Percentiles rank a stretch among this genome's conserved stretches.
These are phyloP conservation scores for Monosporascus sp. DNA, from an alignment of 2,329 filamentous ascomycete species.

Conservation along the genomic window DNA sequence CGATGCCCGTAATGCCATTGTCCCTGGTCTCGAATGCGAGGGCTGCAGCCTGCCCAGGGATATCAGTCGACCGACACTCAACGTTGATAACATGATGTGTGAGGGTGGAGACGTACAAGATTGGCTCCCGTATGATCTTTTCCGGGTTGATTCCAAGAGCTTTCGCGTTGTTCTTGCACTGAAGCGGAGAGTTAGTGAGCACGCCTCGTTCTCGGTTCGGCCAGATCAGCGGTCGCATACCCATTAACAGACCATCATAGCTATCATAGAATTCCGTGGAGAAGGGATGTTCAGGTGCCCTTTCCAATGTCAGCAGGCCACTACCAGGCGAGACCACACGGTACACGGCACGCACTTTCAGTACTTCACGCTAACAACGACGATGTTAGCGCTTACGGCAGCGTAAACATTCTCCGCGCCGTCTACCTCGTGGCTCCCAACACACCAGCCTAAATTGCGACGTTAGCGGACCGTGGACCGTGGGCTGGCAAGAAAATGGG, in stretches of 20 bases:
- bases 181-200: slow-evolving; percentile 28
- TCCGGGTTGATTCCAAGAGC: slow-evolving; percentile 30
- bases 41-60: slow-evolving; percentile 18
- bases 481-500: neutral
- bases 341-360: slow-evolving; percentile 24
- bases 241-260: slow-evolving; percentile 41
- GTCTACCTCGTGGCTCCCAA: slow-evolving; percentile 30
- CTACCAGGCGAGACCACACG: neutral
- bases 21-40: slow-evolving; percentile 27
- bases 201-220: slow-evolving; percentile 20
- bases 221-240: slow-evolving; percentile 19
- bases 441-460: slow-evolving; percentile 20
- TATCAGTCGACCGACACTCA: no score
- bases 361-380: slow-evolving; percentile 34
- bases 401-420: slow-evolving; percentile 30
- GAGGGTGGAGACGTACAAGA: slow-evolving; percentile 25
- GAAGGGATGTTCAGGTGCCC: slow-evolving; percentile 46
- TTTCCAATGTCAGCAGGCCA: slow-evolving; percentile 23
- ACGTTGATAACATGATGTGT: neutral
- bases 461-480: neutral
- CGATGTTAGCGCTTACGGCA: slow-evolving; percentile 26
- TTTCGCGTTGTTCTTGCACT: slow-evolving; percentile 40
- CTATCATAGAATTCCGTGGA: slow-evolving; percentile 45
- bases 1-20: slow-evolving; percentile 26
- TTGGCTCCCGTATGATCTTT: slow-evolving; percentile 42